A percentile compares a stretch with the other conserved stretches of the same genome.
phyloP scores from a whole-genome alignment of 345 rosid species.

The Camelina laxa region DNA sequence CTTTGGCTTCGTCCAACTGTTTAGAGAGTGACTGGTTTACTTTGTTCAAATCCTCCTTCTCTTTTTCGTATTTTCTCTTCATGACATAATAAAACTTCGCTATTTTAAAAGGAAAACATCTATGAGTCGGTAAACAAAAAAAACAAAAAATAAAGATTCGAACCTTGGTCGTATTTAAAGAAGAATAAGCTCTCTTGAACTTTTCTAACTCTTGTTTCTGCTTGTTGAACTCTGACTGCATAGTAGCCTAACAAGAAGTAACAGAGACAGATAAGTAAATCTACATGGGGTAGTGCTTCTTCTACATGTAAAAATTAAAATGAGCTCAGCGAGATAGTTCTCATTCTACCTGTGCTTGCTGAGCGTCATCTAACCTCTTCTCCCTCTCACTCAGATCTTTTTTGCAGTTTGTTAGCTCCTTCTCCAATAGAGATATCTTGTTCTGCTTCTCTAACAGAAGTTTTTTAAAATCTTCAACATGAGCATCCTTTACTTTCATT shows the following conservation, averaged over 20 bases:
- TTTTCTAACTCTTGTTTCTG: constrained; percentile 27
- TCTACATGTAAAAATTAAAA: constrained; percentile 14
- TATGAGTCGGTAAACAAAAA: background rate
- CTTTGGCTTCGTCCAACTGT: constrained; percentile 87
- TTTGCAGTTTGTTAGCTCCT: constrained; percentile 67
- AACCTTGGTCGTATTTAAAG: constrained; percentile 50
- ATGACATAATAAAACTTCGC: background rate
- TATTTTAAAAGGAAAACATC: background rate
- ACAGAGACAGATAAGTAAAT: constrained; percentile 32
- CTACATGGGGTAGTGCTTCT: constrained; percentile 2
- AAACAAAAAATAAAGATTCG: background rate
- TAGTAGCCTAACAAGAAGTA: constrained; percentile 46
- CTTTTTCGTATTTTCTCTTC: constrained; percentile 51
- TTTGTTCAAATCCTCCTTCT: constrained; percentile 73
- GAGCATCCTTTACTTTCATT: constrained; percentile 65
- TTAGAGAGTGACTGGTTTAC: constrained; percentile 74
- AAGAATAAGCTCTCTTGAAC: constrained; percentile 21
- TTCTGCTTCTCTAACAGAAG: constrained; percentile 61
- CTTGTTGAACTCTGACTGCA: constrained; percentile 48
- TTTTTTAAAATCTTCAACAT: constrained; percentile 59
- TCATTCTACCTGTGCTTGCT: constrained; percentile 66
- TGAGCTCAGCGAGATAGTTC: constrained; percentile 9
- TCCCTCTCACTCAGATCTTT: constrained; percentile 68
- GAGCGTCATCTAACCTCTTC: constrained; percentile 60
- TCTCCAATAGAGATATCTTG: constrained; percentile 64